Percentiles rank a stretch among this genome's conserved stretches.
Evolutionary conservation across 83 land plant genomes (phyloP).

Genomic region (Diphasiastrum complanatum): DNA sequence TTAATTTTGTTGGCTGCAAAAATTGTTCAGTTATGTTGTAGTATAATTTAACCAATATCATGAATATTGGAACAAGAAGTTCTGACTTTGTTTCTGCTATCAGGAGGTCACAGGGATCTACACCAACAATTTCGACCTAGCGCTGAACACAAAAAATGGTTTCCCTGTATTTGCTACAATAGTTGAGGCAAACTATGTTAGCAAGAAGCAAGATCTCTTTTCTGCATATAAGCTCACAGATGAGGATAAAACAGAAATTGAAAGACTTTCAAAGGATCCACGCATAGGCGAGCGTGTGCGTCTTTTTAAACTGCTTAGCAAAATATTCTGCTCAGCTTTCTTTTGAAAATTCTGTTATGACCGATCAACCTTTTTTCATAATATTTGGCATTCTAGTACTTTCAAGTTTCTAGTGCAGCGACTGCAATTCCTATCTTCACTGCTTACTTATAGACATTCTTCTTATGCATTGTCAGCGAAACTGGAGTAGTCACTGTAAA

Average conservation of each 20-base stretch:
- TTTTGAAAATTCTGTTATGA: too few species aligned
- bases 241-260: conserved; percentile 94
- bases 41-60: neutral
- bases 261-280: conserved; percentile 85
- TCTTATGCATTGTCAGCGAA: too few species aligned
- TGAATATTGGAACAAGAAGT: neutral
- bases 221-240: conserved; percentile 94
- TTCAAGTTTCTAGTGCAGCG: too few species aligned
- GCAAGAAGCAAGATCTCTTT: conserved; percentile 92
- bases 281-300: conserved; percentile 89
- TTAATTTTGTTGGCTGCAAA: neutral
- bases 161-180: conserved; percentile 98
- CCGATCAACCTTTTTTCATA: too few species aligned
- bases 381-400: too few species aligned
- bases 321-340: too few species aligned
- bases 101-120: conserved; percentile 96
- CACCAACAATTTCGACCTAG: conserved; percentile 88
- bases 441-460: too few species aligned
- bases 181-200: conserved; percentile 85
- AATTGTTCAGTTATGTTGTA: neutral
- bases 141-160: conserved; percentile 90
- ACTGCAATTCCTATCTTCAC: too few species aligned
- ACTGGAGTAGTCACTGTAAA: too few species aligned
- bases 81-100: conserved; percentile 2
- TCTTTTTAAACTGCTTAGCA: neutral